Evolutionary conservation across 1,284 basidiomycete species (phyloP).

Genomic region (Marasmius fiardii): DNA sequence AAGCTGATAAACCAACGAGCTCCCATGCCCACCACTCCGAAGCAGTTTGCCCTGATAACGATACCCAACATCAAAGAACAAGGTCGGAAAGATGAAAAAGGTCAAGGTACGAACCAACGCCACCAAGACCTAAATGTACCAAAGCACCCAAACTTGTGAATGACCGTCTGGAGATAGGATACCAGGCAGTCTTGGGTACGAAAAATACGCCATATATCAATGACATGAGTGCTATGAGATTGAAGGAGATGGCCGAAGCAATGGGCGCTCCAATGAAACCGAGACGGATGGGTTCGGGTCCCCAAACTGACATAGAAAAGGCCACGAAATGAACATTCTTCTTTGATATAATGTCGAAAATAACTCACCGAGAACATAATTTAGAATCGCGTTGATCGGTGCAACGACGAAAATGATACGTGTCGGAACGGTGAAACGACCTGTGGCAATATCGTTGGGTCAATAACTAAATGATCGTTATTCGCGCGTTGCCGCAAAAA

Average conservation of each 20-base stretch:
- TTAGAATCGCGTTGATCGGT: conserved; percentile 83
- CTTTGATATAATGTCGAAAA: not conserved
- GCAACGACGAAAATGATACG: conserved; percentile 83
- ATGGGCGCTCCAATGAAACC: conserved; percentile 95
- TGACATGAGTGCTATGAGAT: conserved; percentile 71
- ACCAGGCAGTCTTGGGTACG: conserved; percentile 81
- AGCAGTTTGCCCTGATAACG: conserved; percentile 44
- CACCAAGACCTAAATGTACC: conserved; percentile 54
- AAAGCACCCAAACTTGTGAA: conserved; percentile 75
- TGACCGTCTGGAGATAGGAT: conserved; percentile 65
- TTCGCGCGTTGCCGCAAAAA: not conserved
- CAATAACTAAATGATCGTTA: conserved; percentile 8
- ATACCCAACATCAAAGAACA: not conserved
- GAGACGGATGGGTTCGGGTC: conserved; percentile 69
- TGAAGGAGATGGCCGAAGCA: conserved; percentile 87
- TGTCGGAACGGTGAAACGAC: conserved; percentile 85
- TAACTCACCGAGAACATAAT: conserved; percentile 71
- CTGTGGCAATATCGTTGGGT: conserved; percentile 26
- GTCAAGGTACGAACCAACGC: conserved; percentile 2
- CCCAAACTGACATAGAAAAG: conserved; percentile 65
- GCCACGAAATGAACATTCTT: not conserved
- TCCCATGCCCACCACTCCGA: conserved; percentile 96
- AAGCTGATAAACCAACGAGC: conserved; percentile 58
- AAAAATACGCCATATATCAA: conserved; percentile 74
- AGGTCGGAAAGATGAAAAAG: not conserved